phyloP scores from a whole-genome alignment of 257 asterid genomes.

The Buddleja alternifolia region DNA sequence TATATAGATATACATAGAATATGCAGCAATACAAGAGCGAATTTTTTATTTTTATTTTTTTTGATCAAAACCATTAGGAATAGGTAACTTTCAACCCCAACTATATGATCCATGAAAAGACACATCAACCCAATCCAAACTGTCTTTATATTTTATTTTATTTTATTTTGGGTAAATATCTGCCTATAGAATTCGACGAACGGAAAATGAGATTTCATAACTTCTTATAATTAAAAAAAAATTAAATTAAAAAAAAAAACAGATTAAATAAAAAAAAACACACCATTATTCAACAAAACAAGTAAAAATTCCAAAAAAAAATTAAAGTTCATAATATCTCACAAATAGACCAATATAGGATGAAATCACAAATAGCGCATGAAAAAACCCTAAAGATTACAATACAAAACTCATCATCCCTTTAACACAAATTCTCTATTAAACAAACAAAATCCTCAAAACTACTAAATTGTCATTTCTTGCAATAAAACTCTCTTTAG shows the following conservation, averaged over 20 bases:
- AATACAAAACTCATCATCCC: not conserved
- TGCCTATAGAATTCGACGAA: not conserved
- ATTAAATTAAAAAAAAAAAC: not conserved
- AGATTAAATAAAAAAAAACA: not conserved
- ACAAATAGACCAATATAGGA: not conserved
- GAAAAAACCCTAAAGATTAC: slow-evolving; percentile 10
- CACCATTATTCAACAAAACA: no score
- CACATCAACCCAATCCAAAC: not conserved
- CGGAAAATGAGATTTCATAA: not conserved
- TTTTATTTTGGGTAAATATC: no score
- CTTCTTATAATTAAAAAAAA: not conserved
- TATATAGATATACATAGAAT: slow-evolving; percentile 9
- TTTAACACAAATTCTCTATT: slow-evolving; percentile 27
- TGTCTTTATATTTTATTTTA: no score
- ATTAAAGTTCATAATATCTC: slow-evolving; percentile 22
- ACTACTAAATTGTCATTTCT: slow-evolving; percentile 21
- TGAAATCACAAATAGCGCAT: no score
- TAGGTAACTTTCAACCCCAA: slow-evolving; percentile 29
- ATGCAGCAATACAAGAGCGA: slow-evolving; percentile 17
- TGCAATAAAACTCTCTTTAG: slow-evolving; percentile 25
- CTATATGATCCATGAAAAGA: slow-evolving; percentile 1
- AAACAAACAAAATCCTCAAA: slow-evolving; percentile 30
- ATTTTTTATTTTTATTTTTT: no score
- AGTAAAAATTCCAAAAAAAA: not conserved
- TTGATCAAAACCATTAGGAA: slow-evolving; percentile 19